phyloP scores from a whole-genome alignment of 495 filamentous ascomycete genomes.

The Chaetomium tenue region DNA sequence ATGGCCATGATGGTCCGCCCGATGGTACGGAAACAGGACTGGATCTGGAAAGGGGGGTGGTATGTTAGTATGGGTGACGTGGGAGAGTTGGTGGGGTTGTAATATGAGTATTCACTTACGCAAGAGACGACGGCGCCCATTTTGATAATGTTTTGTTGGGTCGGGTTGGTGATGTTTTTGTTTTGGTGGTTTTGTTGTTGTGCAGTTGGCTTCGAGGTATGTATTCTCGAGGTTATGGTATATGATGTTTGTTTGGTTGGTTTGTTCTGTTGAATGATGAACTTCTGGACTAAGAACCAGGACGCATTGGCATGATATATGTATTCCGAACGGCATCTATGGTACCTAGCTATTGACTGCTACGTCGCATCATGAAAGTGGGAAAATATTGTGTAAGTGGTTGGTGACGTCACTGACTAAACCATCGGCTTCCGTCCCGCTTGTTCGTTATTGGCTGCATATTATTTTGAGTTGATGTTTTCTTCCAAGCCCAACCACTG shows the following conservation, averaged over 20 bases:
- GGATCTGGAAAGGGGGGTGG: conserved; percentile 55
- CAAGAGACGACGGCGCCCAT: conserved; percentile 98
- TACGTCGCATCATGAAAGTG: neutral
- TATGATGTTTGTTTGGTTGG: conserved; percentile 8
- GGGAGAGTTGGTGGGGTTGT: neutral
- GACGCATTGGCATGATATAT: neutral
- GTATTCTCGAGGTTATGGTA: conserved; percentile 2
- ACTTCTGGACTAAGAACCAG: neutral
- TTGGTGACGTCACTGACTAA: conserved; percentile 7
- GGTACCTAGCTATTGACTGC: neutral
- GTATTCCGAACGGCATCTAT: neutral
- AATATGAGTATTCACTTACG: conserved; percentile 57
- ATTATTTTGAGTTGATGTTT: neutral
- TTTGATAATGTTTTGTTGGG: conserved; percentile 39
- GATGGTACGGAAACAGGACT: conserved; percentile 76
- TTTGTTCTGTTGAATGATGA: neutral
- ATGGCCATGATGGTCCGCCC: conserved; percentile 80
- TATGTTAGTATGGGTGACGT: neutral
- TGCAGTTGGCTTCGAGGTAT: neutral
- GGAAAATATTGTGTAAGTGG: conserved; percentile 11
- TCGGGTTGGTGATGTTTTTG: neutral
- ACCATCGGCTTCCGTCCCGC: neutral
- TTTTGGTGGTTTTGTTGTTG: no score
- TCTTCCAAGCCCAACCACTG: no score
- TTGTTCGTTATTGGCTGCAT: neutral